Evolutionary conservation across 1,139 yeast species (phyloP).

Genomic region (Candida smagusa): DNA sequence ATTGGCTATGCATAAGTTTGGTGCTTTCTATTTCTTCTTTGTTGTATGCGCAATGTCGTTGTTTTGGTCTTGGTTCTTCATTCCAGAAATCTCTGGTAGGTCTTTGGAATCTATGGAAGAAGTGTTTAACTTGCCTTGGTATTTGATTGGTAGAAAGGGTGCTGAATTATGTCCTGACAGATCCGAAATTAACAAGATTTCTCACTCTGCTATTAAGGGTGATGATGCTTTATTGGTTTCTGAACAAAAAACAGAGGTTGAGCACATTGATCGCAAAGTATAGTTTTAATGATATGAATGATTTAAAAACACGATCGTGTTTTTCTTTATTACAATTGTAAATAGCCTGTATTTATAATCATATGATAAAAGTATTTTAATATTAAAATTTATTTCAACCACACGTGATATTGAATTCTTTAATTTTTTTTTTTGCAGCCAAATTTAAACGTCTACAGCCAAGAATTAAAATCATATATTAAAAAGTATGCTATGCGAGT

Average conservation of each 20-base stretch:
- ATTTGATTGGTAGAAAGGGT: conserved; percentile 22
- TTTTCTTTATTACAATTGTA: too few species aligned
- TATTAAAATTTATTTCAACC: too few species aligned
- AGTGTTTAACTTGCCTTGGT: conserved; percentile 26
- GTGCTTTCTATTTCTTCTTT: conserved; percentile 21
- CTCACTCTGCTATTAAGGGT: not conserved
- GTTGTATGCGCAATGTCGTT: conserved; percentile 15
- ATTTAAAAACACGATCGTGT: too few species aligned
- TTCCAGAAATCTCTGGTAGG: conserved; percentile 23
- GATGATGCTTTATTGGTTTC: not conserved
- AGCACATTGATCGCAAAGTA: not conserved
- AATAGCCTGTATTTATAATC: too few species aligned
- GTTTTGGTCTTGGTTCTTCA: conserved; percentile 23
- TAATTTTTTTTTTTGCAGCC: conserved; percentile 2
- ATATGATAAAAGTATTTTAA: too few species aligned
- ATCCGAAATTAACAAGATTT: conserved; percentile 16
- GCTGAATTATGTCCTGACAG: conserved; percentile 21
- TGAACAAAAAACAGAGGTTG: not conserved
- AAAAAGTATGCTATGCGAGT: too few species aligned
- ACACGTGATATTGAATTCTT: too few species aligned
- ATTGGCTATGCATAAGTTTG: conserved; percentile 15
- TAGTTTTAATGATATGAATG: too few species aligned
- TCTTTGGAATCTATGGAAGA: conserved; percentile 25
- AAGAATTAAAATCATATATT: too few species aligned
- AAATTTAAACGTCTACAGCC: not conserved